Evolutionary conservation across 208 protist genomes (phyloP).

Genomic region (Herpetomonas samuelpessoai): DNA sequence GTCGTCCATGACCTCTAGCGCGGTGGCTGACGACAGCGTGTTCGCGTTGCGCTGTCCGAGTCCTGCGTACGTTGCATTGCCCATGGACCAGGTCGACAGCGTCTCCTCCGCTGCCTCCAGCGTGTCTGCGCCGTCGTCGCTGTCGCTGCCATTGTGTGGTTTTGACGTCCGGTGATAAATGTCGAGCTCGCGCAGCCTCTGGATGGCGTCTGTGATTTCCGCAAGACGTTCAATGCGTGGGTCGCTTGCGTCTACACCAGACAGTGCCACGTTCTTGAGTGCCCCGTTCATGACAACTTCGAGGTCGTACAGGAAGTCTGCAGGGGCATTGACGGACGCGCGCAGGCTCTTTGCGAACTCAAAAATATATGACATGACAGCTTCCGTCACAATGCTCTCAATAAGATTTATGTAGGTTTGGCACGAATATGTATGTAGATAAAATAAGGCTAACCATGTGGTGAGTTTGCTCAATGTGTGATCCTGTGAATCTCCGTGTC

Average conservation of each 20-base stretch:
- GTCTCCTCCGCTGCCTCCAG: too few species aligned
- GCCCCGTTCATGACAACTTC: conserved; percentile 16
- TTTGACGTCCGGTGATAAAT: conserved; percentile 1
- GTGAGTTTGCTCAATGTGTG: too few species aligned
- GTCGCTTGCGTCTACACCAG: not conserved
- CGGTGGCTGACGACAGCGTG: not conserved
- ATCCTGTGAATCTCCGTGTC: too few species aligned
- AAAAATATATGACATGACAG: conserved; percentile 16
- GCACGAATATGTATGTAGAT: too few species aligned
- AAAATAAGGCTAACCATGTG: too few species aligned
- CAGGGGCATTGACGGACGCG: conserved; percentile 3
- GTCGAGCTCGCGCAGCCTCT: conserved; percentile 1
- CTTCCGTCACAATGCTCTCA: too few species aligned
- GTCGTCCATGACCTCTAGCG: too few species aligned
- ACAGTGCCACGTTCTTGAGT: conserved; percentile 9
- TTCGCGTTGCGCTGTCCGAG: not conserved
- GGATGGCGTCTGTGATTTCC: not conserved
- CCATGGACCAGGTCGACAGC: conserved; percentile 1
- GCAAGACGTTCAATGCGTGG: not conserved
- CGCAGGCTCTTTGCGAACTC: conserved; percentile 8
- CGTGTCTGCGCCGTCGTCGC: not conserved
- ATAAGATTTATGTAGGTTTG: too few species aligned
- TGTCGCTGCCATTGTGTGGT: not conserved
- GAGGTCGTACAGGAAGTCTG: conserved; percentile 13
- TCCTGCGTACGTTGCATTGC: not conserved